Percentiles rank a stretch among this genome's conserved stretches.
These are phyloP conservation scores for Chlamydomonas eustigma DNA, from an alignment of 139 green algal genomes.

Conservation along the genomic window DNA sequence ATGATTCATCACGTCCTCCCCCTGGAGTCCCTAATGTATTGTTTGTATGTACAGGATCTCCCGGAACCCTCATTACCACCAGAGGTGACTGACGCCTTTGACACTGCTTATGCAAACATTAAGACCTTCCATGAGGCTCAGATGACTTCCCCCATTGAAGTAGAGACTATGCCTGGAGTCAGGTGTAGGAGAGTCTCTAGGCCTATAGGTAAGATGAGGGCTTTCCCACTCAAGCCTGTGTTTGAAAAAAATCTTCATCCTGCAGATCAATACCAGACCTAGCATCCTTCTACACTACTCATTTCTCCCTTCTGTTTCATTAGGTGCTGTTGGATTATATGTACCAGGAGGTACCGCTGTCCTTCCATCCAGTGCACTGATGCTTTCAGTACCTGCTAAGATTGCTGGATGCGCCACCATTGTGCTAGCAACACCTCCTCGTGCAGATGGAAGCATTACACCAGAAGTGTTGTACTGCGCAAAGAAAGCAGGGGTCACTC, in stretches of 20 bases:
- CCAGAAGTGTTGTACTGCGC: constrained; percentile 93
- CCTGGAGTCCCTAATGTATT: background rate
- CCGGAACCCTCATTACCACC: constrained; percentile 63
- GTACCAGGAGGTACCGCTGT: constrained; percentile 95
- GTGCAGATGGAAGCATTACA: constrained; percentile 69
- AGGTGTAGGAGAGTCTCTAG: constrained; percentile 61
- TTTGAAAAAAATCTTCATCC: too few species aligned
- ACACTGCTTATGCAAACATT: constrained; percentile 94
- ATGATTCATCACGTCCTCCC: too few species aligned
- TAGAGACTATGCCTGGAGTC: constrained; percentile 96
- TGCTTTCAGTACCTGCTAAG: constrained; percentile 89
- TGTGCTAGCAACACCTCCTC: constrained; percentile 93
- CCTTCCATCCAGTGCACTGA: constrained; percentile 90
- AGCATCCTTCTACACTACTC: too few species aligned
- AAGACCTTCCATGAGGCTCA: constrained; percentile 89
- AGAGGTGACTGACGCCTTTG: constrained; percentile 80
- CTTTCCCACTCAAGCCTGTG: too few species aligned
- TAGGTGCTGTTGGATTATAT: constrained; percentile 86
- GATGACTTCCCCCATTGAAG: constrained; percentile 48
- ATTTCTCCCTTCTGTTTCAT: background rate
- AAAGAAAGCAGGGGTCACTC: constrained; percentile 91
- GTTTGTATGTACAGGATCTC: constrained; percentile 52
- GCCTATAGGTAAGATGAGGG: constrained; percentile 49
- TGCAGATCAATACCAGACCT: too few species aligned
- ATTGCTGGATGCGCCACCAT: constrained; percentile 89